Evolutionary conservation across 2,329 filamentous ascomycete species (phyloP).

Genomic region (Fusarium sacchari): DNA sequence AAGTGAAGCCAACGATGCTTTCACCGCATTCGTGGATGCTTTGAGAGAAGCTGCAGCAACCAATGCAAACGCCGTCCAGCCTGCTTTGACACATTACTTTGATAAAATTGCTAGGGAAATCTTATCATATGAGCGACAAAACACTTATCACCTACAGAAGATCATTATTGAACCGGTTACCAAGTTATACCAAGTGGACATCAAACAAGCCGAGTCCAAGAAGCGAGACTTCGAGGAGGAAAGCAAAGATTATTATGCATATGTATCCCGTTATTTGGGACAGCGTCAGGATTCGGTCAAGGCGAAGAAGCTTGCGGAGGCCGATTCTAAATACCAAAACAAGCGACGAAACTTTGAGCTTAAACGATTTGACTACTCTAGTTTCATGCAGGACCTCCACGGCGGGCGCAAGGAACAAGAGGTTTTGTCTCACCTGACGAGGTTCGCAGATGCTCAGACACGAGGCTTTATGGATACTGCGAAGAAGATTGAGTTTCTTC

Average conservation of each 20-base stretch:
- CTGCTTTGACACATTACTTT: conserved; percentile 96
- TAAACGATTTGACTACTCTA: conserved; percentile 98
- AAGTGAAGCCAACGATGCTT: conserved; percentile 84
- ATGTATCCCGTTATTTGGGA: conserved; percentile 94
- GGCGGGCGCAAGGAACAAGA: conserved; percentile 99
- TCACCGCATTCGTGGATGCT: conserved; percentile 83
- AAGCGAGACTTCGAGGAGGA: conserved; percentile 99
- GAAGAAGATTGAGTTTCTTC: conserved; percentile 85
- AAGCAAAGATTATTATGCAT: conserved; percentile 97
- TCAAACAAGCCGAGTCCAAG: conserved; percentile 97
- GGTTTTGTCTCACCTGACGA: conserved; percentile 91
- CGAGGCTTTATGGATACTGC: conserved; percentile 83
- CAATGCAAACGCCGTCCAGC: conserved; percentile 96
- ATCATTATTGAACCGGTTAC: conserved; percentile 94
- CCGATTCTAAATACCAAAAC: conserved; percentile 93
- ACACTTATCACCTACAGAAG: conserved; percentile 84
- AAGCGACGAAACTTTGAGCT: conserved; percentile 96
- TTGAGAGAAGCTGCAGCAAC: conserved; percentile 87
- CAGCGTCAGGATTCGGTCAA: conserved; percentile 96
- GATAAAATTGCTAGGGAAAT: conserved; percentile 96
- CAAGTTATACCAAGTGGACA: conserved; percentile 93
- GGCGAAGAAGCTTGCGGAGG: conserved; percentile 95
- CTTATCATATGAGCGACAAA: conserved; percentile 84
- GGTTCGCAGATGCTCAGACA: conserved; percentile 91
- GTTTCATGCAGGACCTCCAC: conserved; percentile 99